Conservation (phyloP, 1,284 basidiomycete species). For the Schizopora paradoxa region DNA sequence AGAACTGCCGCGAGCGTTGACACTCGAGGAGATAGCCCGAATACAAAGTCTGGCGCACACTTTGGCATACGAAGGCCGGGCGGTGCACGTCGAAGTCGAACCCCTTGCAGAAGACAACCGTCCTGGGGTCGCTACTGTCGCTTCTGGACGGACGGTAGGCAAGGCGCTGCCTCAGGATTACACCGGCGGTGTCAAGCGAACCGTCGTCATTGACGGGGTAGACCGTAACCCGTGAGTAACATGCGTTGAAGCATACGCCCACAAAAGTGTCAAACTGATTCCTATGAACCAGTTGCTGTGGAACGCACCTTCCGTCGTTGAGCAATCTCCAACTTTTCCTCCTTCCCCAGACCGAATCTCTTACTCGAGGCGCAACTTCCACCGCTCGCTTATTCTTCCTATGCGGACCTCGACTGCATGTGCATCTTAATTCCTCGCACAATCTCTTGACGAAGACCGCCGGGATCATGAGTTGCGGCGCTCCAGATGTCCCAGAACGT, state of each 20-base stretch:
- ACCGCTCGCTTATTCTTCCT: conserved; percentile 77
- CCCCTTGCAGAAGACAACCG: conserved; percentile 47
- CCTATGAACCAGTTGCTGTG: conserved; percentile 62
- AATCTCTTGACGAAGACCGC: conserved; percentile 50
- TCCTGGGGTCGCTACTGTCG: conserved; percentile 33
- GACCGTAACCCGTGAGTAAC: conserved; percentile 69
- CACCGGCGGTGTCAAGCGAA: conserved; percentile 73
- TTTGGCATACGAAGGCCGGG: conserved; percentile 18
- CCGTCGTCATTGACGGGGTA: conserved; percentile 75
- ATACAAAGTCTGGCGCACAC: conserved; percentile 35
- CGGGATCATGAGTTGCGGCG: conserved; percentile 59
- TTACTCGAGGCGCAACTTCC: conserved; percentile 51
- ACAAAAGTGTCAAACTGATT: not conserved
- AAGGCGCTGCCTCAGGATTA: conserved; percentile 66
- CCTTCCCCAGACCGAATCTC: conserved; percentile 56
- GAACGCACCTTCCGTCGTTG: conserved; percentile 74
- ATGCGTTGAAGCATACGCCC: not conserved
- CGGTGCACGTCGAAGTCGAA: conserved; percentile 42
- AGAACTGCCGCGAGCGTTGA: conserved; percentile 38
- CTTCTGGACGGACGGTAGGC: conserved; percentile 42
- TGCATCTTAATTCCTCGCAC: conserved; percentile 54
- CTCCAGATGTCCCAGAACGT: conserved; percentile 59
- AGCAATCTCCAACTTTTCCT: conserved; percentile 70
- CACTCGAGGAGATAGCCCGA: conserved; percentile 32
- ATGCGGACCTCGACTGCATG: conserved; percentile 69